A percentile compares a stretch with the other conserved stretches of the same genome.
phyloP scores from a whole-genome alignment of 2,329 filamentous ascomycete genomes.

The Tolypocladium amazonense region DNA sequence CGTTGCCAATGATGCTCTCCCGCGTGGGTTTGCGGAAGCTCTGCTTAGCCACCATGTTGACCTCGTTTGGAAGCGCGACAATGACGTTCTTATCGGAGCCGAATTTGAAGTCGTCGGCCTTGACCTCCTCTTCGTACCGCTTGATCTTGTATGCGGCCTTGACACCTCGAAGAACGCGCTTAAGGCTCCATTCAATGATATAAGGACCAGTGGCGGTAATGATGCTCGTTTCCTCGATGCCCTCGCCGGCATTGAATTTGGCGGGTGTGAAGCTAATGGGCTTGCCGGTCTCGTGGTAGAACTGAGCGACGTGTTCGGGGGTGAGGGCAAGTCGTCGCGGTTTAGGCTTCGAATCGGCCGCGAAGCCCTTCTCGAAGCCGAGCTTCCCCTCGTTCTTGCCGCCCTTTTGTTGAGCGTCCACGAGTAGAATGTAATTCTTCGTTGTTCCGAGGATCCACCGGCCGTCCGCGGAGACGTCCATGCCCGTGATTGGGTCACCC shows the following conservation, averaged over 20 bases:
- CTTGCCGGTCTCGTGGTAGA: constrained; percentile 89
- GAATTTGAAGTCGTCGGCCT: constrained; percentile 97
- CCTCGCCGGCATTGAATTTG: constrained; percentile 84
- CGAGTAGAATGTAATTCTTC: constrained; percentile 84
- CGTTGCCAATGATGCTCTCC: constrained; percentile 73
- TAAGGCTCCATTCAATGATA: constrained; percentile 92
- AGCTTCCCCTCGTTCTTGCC: constrained; percentile 97
- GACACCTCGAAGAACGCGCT: constrained; percentile 70
- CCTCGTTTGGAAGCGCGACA: constrained; percentile 90
- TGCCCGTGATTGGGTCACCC: constrained; percentile 85
- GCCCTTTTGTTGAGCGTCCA: constrained; percentile 80
- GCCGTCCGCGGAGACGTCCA: constrained; percentile 92
- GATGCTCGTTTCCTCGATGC: constrained; percentile 78
- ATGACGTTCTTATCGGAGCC: constrained; percentile 97
- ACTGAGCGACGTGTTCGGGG: constrained; percentile 89
- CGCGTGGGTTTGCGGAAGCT: constrained; percentile 79
- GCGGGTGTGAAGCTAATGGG: constrained; percentile 82
- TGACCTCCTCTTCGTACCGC: constrained; percentile 88
- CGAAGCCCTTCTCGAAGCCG: constrained; percentile 91
- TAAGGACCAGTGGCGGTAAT: constrained; percentile 95
- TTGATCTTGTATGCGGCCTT: constrained; percentile 95
- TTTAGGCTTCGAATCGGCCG: constrained; percentile 86
- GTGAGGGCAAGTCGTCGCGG: constrained; percentile 82
- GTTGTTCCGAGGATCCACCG: constrained; percentile 94
- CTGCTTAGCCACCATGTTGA: constrained; percentile 90